phyloP scores from a whole-genome alignment of 176 grass and related monocot species.

The Cocos nucifera region DNA sequence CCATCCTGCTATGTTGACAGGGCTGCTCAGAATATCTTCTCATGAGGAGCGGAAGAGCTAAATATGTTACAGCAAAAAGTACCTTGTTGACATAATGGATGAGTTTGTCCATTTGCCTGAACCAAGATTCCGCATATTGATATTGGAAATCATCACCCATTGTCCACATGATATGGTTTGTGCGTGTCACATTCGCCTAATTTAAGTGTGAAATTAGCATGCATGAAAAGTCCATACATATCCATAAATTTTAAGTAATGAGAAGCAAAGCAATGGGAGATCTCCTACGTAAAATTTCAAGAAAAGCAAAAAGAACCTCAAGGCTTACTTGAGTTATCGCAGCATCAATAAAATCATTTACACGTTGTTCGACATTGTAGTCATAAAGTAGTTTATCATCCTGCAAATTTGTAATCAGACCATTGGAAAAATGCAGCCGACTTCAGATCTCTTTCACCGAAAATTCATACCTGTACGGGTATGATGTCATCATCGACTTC shows the following conservation, averaged over 20 bases:
- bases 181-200: constrained; percentile 79
- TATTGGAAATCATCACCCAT: constrained; percentile 95
- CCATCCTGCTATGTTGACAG: constrained; percentile 46
- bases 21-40: too few relatives aligned
- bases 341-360: constrained; percentile 74
- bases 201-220: background rate
- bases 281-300: background rate
- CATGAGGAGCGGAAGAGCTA: background rate
- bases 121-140: constrained; percentile 93
- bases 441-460: background rate
- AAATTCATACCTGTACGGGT: constrained; percentile 72
- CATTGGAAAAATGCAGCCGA: too few relatives aligned
- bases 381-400: constrained; percentile 70
- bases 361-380: constrained; percentile 75
- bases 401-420: constrained; percentile 35
- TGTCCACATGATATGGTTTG: constrained; percentile 97
- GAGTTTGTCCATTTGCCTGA: constrained; percentile 89
- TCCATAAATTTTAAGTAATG: too few relatives aligned
- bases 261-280: background rate
- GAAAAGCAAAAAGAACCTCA: background rate
- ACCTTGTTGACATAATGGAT: constrained; percentile 93
- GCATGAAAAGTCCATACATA: too few relatives aligned
- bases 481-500: constrained; percentile 45
- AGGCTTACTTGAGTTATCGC: constrained; percentile 69
- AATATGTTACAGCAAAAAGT: constrained; percentile 4